Evolutionary conservation across 306 rosid species (phyloP).

Genomic region (Quercus suber): DNA sequence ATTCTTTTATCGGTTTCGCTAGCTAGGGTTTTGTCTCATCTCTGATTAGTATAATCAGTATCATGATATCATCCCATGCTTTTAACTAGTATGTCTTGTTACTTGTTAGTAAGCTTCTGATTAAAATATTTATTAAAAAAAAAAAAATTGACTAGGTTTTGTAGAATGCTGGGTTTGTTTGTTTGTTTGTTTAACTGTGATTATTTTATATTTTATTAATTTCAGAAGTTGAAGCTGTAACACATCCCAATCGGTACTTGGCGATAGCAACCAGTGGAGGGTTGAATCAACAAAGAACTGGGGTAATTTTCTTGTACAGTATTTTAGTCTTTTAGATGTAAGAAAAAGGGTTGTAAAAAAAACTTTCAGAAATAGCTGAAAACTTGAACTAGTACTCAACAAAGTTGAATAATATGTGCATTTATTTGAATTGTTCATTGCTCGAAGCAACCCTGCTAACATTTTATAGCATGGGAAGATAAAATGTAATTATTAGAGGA

Average conservation of each 20-base stretch:
- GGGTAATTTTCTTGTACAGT: slow-evolving; percentile 50
- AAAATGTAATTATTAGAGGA: neutral
- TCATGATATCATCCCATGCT: neutral
- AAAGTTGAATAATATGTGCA: neutral
- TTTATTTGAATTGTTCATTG: neutral
- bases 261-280: slow-evolving; percentile 98
- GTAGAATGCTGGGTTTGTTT: neutral
- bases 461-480: neutral
- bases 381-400: neutral
- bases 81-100: neutral
- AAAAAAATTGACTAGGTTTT: neutral
- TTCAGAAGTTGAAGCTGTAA: slow-evolving; percentile 63
- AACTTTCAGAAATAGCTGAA: neutral
- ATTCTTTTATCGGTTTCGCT: slow-evolving; percentile 5
- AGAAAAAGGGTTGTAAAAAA: neutral
- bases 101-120: no score
- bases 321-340: neutral
- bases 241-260: slow-evolving; percentile 63
- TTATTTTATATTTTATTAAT: neutral
- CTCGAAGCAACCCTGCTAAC: neutral
- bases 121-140: neutral
- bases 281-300: slow-evolving; percentile 97
- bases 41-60: neutral
- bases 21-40: neutral
- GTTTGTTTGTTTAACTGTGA: slow-evolving; percentile 9